Base-by-base conservation (phyloP, 2,329 filamentous ascomycete genomes). In the Exserohilum turcica region DNA sequence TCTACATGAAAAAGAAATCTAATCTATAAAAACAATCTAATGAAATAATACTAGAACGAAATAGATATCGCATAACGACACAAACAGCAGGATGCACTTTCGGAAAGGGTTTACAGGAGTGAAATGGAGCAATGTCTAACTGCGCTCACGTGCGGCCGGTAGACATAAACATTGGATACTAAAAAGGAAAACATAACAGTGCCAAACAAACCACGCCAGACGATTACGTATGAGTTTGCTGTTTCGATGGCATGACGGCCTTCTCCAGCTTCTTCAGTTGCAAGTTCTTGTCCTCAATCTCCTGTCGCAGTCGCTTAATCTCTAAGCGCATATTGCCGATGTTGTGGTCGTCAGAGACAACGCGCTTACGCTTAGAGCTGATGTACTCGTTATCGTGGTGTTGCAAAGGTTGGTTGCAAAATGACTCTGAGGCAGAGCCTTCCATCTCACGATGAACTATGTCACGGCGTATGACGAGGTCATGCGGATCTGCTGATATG, bases 251-350 rank as follows among this genome's bases (percentile, higher is more conserved):
- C 60, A 65, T 70, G 28, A 75, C 68, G 16, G 70, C 67, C 6
- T 60, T 61, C 56, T 75, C 71, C n/a, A 76, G 60, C 51, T 73
- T 69, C 21, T 61, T 64, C 40, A 76, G 52, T 12, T 72, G 63
- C 8, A 65, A 58, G 43, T 77, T 76, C 56, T 78, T 77, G 56
- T 76, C 72, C 27, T 74, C 71, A 52, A 75, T 76, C 52, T 78
- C 74, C 8, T 63, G 63, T 28, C 73, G 68, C 18, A 80, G 64
- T 16, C 75, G 66, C 67, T 75, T 76, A 43, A 78, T 60, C 57
- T 79, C 74, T 5, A 61, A 60, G 49, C 72, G 67, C 18, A 78
- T 64, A 32, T 74, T 70, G 15, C 71, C 68, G 19, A 66, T 66
- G 38, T 59, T 61, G n/a, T n/a, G n/a, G 19, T 58, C 60, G 12